Evolutionary conservation across 345 rosid species (phyloP).

Genomic region (Sapria himalayana): DNA sequence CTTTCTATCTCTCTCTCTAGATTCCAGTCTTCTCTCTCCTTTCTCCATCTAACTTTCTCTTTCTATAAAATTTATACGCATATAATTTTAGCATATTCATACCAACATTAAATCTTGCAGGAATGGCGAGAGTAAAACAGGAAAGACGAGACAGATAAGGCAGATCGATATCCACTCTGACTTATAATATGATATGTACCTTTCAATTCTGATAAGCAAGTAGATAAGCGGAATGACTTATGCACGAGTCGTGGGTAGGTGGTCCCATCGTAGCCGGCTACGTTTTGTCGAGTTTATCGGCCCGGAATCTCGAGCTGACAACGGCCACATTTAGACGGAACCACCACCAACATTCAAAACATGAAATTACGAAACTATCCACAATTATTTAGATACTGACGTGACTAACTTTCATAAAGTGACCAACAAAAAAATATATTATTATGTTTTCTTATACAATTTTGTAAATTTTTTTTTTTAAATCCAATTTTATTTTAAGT

Average conservation of each 20-base stretch:
- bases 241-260: constrained; percentile 8
- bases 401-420: no score
- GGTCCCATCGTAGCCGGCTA: constrained; percentile 53
- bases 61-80: constrained; percentile 8
- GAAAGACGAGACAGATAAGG: constrained; percentile 26
- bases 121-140: constrained; percentile 25
- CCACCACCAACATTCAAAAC: no score
- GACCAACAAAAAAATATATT: no score
- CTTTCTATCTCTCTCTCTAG: constrained; percentile 12
- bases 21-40: constrained; percentile 1
- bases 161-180: accelerated
- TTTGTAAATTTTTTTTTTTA: no score
- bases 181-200: constrained; percentile 8
- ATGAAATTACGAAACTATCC: no score
- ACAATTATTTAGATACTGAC: no score
- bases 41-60: constrained; percentile 8
- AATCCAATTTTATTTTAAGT: no score
- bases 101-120: constrained; percentile 18
- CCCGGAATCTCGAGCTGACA: constrained; percentile 56
- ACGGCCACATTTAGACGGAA: constrained; percentile 7
- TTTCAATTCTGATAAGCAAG: neutral
- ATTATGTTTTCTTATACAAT: no score
- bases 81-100: constrained; percentile 7
- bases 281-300: constrained; percentile 41
- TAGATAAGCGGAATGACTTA: accelerated